Evolutionary conservation across 257 asterid genomes (phyloP).

Genomic region (Nicotiana knightiana): DNA sequence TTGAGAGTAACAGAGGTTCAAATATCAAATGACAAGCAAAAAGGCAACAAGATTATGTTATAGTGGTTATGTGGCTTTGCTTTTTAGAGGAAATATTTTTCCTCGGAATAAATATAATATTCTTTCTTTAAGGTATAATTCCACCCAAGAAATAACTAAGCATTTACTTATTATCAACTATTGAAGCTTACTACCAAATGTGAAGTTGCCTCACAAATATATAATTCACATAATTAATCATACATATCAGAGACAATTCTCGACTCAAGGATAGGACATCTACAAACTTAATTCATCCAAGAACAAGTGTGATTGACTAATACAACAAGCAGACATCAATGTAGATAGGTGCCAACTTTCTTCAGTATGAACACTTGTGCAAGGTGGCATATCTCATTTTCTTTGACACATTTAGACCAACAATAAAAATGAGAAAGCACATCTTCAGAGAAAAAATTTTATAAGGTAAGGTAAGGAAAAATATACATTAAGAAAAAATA

Average conservation of each 20-base stretch:
- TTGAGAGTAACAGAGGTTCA: neutral
- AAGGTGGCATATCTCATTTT: neutral
- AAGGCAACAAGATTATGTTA: neutral
- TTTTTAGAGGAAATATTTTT: neutral
- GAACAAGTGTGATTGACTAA: neutral
- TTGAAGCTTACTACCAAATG: neutral
- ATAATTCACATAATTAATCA: neutral
- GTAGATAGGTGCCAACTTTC: neutral
- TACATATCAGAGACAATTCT: neutral
- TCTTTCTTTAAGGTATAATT: neutral
- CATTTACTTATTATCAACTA: neutral
- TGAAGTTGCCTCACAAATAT: neutral
- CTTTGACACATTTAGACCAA: conserved; percentile 1
- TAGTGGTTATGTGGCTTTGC: neutral
- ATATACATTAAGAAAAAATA: too few species aligned
- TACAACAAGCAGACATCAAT: neutral
- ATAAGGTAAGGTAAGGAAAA: neutral
- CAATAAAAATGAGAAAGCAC: neutral
- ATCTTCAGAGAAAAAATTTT: neutral
- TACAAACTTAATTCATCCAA: neutral
- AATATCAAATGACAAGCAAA: neutral
- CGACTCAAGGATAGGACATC: neutral
- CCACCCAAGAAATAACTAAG: neutral
- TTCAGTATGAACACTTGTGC: neutral
- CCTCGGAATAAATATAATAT: neutral